Conservation (phyloP, 108 stramenopile genomes). For the Cyclotella cryptica region DNA sequence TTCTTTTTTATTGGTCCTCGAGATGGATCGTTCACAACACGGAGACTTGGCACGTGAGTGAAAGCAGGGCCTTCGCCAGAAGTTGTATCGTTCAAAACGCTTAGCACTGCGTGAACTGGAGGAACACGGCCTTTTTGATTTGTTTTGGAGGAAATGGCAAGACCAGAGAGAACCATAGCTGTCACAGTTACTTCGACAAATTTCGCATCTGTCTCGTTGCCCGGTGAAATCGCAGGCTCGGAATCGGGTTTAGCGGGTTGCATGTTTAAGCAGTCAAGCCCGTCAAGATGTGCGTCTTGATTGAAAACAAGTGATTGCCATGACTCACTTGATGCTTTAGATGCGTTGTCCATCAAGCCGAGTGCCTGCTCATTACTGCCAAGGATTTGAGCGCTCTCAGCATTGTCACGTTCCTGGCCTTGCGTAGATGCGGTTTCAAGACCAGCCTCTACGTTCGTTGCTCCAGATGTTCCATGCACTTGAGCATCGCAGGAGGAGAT, state of each 20-base stretch:
- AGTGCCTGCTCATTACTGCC: background rate
- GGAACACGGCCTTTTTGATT: background rate
- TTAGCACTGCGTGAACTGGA: slow-evolving; percentile 6
- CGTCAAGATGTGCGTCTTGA: background rate
- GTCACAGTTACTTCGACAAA: slow-evolving; percentile 15
- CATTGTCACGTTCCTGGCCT: background rate
- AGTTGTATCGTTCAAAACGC: background rate
- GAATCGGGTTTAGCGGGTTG: background rate
- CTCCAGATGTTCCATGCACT: background rate
- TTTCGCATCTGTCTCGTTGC: background rate
- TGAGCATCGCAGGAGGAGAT: too few relatives aligned
- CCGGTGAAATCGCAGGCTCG: background rate
- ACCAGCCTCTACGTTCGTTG: too few relatives aligned
- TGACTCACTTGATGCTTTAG: background rate
- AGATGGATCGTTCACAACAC: slow-evolving; percentile 2
- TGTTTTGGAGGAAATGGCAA: slow-evolving; percentile 2
- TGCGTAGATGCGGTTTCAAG: background rate
- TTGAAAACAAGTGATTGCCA: background rate
- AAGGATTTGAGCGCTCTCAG: background rate
- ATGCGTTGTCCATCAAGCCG: background rate
- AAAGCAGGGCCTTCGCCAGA: background rate
- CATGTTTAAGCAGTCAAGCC: background rate
- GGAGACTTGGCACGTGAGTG: background rate
- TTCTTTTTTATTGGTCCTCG: background rate
- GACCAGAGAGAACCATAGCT: background rate